A percentile compares a stretch with the other conserved stretches of the same genome.
Conservation (phyloP, 371 early-diverging fungal species). For the Circinella minor region DNA sequence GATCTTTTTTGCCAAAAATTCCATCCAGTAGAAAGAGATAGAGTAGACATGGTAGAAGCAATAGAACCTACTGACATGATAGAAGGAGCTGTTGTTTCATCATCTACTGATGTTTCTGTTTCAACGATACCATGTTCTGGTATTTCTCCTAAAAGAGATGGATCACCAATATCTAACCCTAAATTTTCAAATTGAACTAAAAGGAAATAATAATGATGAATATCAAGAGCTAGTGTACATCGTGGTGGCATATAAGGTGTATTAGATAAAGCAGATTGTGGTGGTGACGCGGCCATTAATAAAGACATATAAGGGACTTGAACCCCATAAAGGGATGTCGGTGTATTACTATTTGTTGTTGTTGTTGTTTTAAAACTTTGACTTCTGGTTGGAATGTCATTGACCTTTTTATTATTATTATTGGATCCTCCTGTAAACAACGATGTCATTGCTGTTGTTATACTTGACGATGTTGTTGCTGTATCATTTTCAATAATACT, state of each 20-base stretch:
- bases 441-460: conserved; percentile 17
- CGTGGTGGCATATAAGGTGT: conserved; percentile 44
- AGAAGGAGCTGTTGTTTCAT: conserved; percentile 49
- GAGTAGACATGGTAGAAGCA: conserved; percentile 59
- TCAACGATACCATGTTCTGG: conserved; percentile 38
- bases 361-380: conserved; percentile 17
- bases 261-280: conserved; percentile 33
- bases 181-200: conserved; percentile 64
- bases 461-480: conserved; percentile 23
- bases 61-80: conserved; percentile 60
- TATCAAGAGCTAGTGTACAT: conserved; percentile 58
- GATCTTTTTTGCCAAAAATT: conserved; percentile 57
- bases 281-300: conserved; percentile 48
- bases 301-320: conserved; percentile 48
- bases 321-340: conserved; percentile 33
- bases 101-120: conserved; percentile 35
- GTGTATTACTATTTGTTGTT: conserved; percentile 10
- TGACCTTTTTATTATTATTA: conserved; percentile 20
- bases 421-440: conserved; percentile 27
- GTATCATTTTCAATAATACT: conserved; percentile 9
- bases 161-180: conserved; percentile 60
- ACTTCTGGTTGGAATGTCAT: conserved; percentile 22
- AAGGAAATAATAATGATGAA: conserved; percentile 63
- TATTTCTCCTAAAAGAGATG: conserved; percentile 31
- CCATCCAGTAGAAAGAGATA: conserved; percentile 69